Percentiles rank a stretch among this genome's conserved stretches.
These are phyloP conservation scores for Rhynchosporium graminicola DNA, from an alignment of 2,329 filamentous ascomycete species.

Conservation along the genomic window DNA sequence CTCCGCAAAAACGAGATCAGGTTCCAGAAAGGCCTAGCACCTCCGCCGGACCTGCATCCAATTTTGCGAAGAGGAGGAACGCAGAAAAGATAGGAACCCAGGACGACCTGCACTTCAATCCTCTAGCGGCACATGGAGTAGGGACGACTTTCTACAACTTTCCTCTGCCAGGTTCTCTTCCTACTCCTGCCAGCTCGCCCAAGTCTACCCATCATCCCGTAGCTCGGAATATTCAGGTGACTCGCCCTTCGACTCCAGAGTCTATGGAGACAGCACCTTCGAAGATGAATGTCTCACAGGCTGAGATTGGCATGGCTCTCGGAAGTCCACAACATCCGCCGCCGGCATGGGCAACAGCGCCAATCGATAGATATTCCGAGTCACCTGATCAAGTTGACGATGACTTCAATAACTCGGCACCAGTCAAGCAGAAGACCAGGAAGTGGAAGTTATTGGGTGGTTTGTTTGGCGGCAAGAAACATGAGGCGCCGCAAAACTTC, in stretches of 20 bases:
- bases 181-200: conserved; percentile 29
- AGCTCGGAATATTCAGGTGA: conserved; percentile 24
- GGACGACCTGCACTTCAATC: conserved; percentile 40
- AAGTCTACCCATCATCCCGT: conserved; percentile 24
- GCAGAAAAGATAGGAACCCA: conserved; percentile 36
- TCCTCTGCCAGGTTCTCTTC: conserved; percentile 34
- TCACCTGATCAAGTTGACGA: conserved; percentile 32
- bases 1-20: conserved; percentile 24
- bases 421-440: conserved; percentile 47
- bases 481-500: conserved; percentile 35
- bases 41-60: conserved; percentile 34
- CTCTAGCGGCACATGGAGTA: conserved; percentile 34
- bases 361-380: conserved; percentile 20
- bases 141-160: conserved; percentile 37
- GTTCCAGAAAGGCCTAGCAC: conserved; percentile 38
- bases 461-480: conserved; percentile 49
- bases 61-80: conserved; percentile 27
- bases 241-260: conserved; percentile 27
- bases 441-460: conserved; percentile 61
- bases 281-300: conserved; percentile 26
- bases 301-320: conserved; percentile 69
- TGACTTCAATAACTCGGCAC: conserved; percentile 15
- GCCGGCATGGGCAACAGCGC: conserved; percentile 29
- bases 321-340: conserved; percentile 61
- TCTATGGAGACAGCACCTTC: conserved; percentile 24